Conservation (phyloP, 2,329 filamentous ascomycete species). For the Raffaelea deltoideospora region DNA sequence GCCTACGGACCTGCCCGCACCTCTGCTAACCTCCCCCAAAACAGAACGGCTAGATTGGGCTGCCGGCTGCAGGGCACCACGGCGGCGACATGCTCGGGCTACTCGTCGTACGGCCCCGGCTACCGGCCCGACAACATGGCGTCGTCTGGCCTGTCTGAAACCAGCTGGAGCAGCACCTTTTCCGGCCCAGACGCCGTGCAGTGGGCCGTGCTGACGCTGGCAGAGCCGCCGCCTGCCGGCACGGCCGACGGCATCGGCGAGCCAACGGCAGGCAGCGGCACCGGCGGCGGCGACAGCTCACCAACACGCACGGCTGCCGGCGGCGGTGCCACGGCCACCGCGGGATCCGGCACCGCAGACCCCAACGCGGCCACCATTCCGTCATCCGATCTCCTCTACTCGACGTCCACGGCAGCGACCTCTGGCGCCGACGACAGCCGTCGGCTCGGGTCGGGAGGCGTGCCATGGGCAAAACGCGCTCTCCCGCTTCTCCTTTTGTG, state of each 20-base stretch:
- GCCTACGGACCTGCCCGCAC: background rate
- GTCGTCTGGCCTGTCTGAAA: conserved; percentile 11
- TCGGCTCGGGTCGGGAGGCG: too few relatives aligned
- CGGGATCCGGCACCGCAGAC: too few relatives aligned
- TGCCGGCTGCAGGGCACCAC: conserved; percentile 27
- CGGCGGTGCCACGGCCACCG: too few relatives aligned
- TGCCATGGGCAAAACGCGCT: too few relatives aligned
- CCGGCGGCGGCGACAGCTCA: too few relatives aligned
- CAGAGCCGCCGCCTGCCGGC: conserved; percentile 17
- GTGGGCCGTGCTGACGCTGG: conserved; percentile 29
- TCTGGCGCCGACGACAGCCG: background rate
- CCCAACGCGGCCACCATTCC: too few relatives aligned
- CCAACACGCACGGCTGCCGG: too few relatives aligned
- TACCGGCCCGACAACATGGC: conserved; percentile 12
- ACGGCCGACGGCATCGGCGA: conserved; percentile 5
- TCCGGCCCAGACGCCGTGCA: conserved; percentile 23
- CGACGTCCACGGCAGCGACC: background rate
- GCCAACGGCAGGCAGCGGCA: background rate
- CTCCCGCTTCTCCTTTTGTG: too few relatives aligned
- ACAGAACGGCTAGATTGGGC: conserved; percentile 27
- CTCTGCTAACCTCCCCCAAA: conserved; percentile 1
- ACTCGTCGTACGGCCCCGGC: conserved; percentile 26
- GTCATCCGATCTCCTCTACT: background rate
- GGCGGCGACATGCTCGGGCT: conserved; percentile 31
- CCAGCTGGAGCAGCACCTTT: conserved; percentile 29